Conservation (phyloP, 352 stramenopile genomes). For the Phytophthora pini region DNA sequence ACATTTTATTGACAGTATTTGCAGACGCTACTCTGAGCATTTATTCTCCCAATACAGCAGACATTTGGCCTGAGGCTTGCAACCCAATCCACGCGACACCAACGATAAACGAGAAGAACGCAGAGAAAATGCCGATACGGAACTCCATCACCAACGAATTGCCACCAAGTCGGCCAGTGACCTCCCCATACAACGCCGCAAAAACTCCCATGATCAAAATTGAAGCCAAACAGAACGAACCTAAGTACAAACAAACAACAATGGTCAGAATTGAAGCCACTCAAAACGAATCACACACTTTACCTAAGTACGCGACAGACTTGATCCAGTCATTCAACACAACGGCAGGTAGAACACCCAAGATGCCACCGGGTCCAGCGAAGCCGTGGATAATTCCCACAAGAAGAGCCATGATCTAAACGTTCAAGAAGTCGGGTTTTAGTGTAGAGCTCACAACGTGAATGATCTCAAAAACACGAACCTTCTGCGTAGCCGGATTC, state of each 20-base stretch:
- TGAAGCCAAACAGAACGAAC: conserved; percentile 88
- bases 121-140: conserved; percentile 75
- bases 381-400: conserved; percentile 91
- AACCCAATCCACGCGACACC: conserved; percentile 83
- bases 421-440: neutral
- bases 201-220: conserved; percentile 93
- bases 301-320: conserved; percentile 78
- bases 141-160: conserved; percentile 68
- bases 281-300: conserved; percentile 69
- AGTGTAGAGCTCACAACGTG: neutral
- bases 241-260: conserved; percentile 89
- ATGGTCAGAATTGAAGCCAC: conserved; percentile 90
- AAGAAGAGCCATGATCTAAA: conserved; percentile 72
- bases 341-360: conserved; percentile 79
- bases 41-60: conserved; percentile 72
- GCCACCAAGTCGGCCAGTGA: conserved; percentile 61
- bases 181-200: conserved; percentile 83
- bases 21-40: neutral
- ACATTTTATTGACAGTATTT: neutral
- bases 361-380: conserved; percentile 83
- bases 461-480: conserved; percentile 2
- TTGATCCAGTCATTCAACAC: conserved; percentile 57
- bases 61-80: conserved; percentile 70
- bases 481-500: conserved; percentile 58
- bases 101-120: conserved; percentile 75